phyloP scores from a whole-genome alignment of 2,329 filamentous ascomycete genomes.

The Rutstroemia sp. region DNA sequence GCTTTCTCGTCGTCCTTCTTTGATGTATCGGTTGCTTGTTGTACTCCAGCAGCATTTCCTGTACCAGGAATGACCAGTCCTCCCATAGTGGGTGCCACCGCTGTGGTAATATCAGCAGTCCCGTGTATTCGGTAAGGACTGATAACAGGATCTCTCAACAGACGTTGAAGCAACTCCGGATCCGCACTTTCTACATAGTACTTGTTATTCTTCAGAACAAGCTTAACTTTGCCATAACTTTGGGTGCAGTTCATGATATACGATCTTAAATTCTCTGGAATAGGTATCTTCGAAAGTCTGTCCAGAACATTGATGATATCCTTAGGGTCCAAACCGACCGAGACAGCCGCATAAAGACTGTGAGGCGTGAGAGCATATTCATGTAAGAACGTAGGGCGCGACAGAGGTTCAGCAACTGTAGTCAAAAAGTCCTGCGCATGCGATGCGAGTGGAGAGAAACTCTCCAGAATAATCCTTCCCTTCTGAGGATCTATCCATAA shows the following conservation, averaged over 20 bases:
- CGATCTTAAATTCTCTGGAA: constrained; percentile 71
- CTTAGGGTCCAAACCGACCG: constrained; percentile 79
- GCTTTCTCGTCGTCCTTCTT: constrained; percentile 32
- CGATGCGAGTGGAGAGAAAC: constrained; percentile 79
- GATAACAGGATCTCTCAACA: constrained; percentile 81
- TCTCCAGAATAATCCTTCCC: constrained; percentile 86
- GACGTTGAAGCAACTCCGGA: constrained; percentile 72
- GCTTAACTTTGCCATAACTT: constrained; percentile 91
- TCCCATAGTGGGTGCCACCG: constrained; percentile 77
- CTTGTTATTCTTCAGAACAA: constrained; percentile 89
- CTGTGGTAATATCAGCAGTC: constrained; percentile 64
- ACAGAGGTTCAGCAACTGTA: constrained; percentile 89
- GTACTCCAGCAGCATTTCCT: constrained; percentile 82
- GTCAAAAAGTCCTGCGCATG: constrained; percentile 92
- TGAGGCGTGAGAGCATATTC: constrained; percentile 90
- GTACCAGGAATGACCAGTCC: constrained; percentile 90
- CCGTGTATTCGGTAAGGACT: constrained; percentile 68
- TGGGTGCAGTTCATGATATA: constrained; percentile 74
- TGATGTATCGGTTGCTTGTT: constrained; percentile 53
- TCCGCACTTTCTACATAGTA: constrained; percentile 93
- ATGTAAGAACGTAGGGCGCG: constrained; percentile 82
- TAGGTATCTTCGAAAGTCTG: constrained; percentile 77
- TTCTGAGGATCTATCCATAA: constrained; percentile 88
- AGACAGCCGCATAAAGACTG: constrained; percentile 91
- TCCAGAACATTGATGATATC: constrained; percentile 90